Percentiles rank a stretch among this genome's conserved stretches.
These are phyloP conservation scores for Detonula confervacea DNA, from an alignment of 352 stramenopile genomes.

Conservation along the genomic window DNA sequence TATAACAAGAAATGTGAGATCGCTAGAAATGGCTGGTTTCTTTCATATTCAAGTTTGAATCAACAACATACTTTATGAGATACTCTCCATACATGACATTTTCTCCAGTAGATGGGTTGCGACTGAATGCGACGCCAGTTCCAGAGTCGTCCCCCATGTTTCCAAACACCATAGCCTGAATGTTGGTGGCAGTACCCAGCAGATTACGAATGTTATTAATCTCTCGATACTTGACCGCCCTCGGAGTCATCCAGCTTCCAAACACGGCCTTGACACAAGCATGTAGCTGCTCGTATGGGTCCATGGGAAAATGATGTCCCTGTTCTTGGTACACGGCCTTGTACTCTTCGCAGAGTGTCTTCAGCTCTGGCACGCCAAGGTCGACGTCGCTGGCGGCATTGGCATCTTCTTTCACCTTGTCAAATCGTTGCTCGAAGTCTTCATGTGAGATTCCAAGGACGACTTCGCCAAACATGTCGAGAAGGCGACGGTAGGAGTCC, in stretches of 20 bases:
- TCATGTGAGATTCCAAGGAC: slow-evolving; percentile 83
- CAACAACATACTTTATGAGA: slow-evolving; percentile 68
- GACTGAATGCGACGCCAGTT: slow-evolving; percentile 81
- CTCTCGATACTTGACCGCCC: slow-evolving; percentile 85
- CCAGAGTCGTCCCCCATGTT: slow-evolving; percentile 77
- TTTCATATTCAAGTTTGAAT: background rate
- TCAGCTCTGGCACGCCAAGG: slow-evolving; percentile 67
- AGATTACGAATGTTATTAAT: slow-evolving; percentile 84
- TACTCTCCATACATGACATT: slow-evolving; percentile 85
- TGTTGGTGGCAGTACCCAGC: slow-evolving; percentile 84
- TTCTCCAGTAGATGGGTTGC: slow-evolving; percentile 81
- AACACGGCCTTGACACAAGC: slow-evolving; percentile 83
- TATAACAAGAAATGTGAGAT: background rate
- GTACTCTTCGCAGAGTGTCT: slow-evolving; percentile 71
- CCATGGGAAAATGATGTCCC: slow-evolving; percentile 65
- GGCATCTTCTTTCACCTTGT: slow-evolving; percentile 69
- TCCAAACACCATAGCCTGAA: slow-evolving; percentile 85
- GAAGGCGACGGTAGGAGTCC: slow-evolving; percentile 83
- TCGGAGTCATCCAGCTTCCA: slow-evolving; percentile 82
- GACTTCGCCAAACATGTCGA: slow-evolving; percentile 87
- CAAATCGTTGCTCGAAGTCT: slow-evolving; percentile 82
- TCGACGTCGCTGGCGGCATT: slow-evolving; percentile 71
- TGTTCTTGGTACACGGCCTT: slow-evolving; percentile 73
- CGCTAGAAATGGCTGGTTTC: background rate
- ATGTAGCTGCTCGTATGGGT: slow-evolving; percentile 79